A percentile compares a stretch with the other conserved stretches of the same genome.
Evolutionary conservation across 2,329 filamentous ascomycete species (phyloP).

Genomic region (Botrytis fragariae): DNA sequence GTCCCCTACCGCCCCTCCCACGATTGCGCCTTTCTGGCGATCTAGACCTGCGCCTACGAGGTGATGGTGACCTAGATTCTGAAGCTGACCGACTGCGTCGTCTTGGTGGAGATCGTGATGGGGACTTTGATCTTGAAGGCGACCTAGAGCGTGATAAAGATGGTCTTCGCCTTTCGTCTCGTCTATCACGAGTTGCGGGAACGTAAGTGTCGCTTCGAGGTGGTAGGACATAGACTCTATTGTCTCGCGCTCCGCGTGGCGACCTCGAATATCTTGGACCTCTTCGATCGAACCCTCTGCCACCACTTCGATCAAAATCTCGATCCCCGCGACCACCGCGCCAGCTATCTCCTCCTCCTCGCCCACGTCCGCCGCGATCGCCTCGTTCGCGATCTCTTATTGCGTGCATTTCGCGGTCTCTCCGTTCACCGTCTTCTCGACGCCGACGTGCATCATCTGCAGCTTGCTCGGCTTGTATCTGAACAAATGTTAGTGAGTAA

Average conservation of each 20-base stretch:
- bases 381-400: constrained; percentile 64
- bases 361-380: constrained; percentile 47
- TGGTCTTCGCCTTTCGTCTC: constrained; percentile 36
- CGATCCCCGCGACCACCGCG: constrained; percentile 47
- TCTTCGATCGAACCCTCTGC: constrained; percentile 44
- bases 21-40: constrained; percentile 35
- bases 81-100: constrained; percentile 35
- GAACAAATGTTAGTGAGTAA: constrained; percentile 24
- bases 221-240: constrained; percentile 38
- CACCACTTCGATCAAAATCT: constrained; percentile 47
- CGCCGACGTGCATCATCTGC: constrained; percentile 71
- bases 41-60: constrained; percentile 35
- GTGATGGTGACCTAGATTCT: constrained; percentile 37
- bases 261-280: constrained; percentile 46
- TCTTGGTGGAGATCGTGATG: constrained; percentile 34
- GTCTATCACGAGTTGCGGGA: constrained; percentile 35
- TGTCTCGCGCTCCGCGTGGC: constrained; percentile 40
- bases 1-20: constrained; percentile 33
- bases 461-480: constrained; percentile 81
- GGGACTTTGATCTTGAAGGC: constrained; percentile 34
- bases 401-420: constrained; percentile 68
- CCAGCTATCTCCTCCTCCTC: constrained; percentile 42
- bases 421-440: constrained; percentile 67
- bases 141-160: constrained; percentile 35
- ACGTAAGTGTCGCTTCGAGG: constrained; percentile 39